These are phyloP conservation scores for Corynascus novoguineensis DNA, from an alignment of 495 filamentous ascomycete genomes.

Conservation along the genomic window DNA sequence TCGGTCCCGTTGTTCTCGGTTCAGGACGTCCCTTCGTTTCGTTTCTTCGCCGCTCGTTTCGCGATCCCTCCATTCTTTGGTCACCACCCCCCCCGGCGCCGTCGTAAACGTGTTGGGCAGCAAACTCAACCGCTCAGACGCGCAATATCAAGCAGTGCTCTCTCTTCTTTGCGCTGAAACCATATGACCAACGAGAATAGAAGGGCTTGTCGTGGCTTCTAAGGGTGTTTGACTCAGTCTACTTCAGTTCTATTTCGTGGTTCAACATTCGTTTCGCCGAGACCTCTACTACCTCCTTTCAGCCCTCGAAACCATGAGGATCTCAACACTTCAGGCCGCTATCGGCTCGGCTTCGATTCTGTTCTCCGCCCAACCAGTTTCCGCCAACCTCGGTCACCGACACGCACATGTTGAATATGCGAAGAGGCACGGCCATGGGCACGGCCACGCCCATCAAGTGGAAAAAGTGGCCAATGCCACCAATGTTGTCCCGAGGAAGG, in stretches of 20 bases:
- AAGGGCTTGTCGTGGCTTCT: too few relatives aligned
- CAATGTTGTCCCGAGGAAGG: slow-evolving; percentile 34
- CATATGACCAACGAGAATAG: not conserved
- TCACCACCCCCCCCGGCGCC: not conserved
- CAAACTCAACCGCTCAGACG: too few relatives aligned
- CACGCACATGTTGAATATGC: slow-evolving; percentile 25
- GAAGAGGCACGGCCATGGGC: slow-evolving; percentile 33
- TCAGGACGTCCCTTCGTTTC: slow-evolving; percentile 13
- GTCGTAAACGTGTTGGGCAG: too few relatives aligned
- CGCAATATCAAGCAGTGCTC: too few relatives aligned
- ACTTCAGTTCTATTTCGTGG: too few relatives aligned
- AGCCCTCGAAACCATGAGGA: slow-evolving; percentile 36
- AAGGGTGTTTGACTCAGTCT: not conserved
- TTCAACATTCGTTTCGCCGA: not conserved
- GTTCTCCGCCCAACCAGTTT: slow-evolving; percentile 31
- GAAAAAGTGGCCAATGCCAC: slow-evolving; percentile 22
- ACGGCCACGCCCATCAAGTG: slow-evolving; percentile 24
- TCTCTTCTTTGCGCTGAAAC: not conserved
- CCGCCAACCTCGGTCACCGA: slow-evolving; percentile 28
- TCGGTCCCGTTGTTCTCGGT: not conserved
- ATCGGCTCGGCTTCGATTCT: slow-evolving; percentile 45
- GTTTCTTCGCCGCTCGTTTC: slow-evolving; percentile 10
- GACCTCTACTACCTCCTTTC: not conserved
- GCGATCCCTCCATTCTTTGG: not conserved
- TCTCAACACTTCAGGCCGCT: slow-evolving; percentile 44